Base-by-base conservation (phyloP, 495 filamentous ascomycete species). In the Xylaria cubensis region DNA sequence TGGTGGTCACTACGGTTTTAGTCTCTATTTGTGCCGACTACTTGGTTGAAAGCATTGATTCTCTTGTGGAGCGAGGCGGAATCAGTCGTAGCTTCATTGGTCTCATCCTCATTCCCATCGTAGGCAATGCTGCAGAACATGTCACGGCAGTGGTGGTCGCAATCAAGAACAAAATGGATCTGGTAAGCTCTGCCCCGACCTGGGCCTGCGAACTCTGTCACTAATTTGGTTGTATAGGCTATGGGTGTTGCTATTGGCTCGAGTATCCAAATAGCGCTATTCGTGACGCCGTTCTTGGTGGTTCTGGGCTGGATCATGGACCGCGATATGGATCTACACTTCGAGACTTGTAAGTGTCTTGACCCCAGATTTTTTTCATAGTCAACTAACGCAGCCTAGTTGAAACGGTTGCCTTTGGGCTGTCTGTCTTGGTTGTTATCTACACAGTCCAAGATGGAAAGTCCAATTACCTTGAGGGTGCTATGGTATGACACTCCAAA, bases 11-110 rank as follows among this genome's bases (percentile, higher is more conserved):
- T 29, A 99, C 96, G 0, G 73, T 98, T 59, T 73, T 92, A 6
- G 95, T 99, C n/a, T 90, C 95, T 17, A 82, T 97, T 71, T 97
- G 94, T 78, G 96, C 96, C 70, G 96, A 99, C 76, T 97, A 94
- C 79, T 86, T 99, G 50, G 96, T 99, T 44, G 92, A 91, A 77
- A 95, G 92, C 79, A 98, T 99, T 81, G 96, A 98, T 76, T 87
- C 87, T 61, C 90, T 99, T 50, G 96, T 97, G 36, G 83, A 92
- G 72, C 91, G 88, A 70, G 92, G 92, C 12, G 90, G 92, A 74
- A 95, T 99, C 85, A 94, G 91, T 84, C 97, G 96, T 80, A 97
- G 93, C 4, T 99, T 99, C 80, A 96, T 98, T 78, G 96, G 96
- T 84, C 87, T 99, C 66, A 92, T 99, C 72, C 86, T 99, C 46